Base-by-base conservation (phyloP, 2,329 filamentous ascomycete genomes). In the Cordyceps tenuipes region DNA sequence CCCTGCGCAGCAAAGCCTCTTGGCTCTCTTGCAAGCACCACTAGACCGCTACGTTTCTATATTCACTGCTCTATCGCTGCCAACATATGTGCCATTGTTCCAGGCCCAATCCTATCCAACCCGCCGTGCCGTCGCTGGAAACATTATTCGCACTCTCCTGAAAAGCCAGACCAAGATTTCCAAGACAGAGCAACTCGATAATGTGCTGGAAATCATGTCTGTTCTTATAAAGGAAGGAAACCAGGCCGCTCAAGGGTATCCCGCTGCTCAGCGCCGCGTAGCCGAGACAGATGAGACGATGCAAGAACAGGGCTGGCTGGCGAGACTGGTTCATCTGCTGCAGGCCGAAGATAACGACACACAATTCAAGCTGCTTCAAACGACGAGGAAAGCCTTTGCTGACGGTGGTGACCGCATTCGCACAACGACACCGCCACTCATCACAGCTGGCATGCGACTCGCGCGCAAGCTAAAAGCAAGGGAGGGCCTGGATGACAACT, bases 271-370 rank as follows among this genome's bases (percentile, higher is more conserved):
- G 69, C 82, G 90, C 64, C 86, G 91, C 63, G 83, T 77, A 0
- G 72, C 82, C 51, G 95, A 99, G 77, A 97, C 94, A 0, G 94
- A 99, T 63, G 95, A 99, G 76, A 97, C 93, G 0, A 86, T 97
- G 68, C 93, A 99, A 74, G 94, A 99, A 75, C 94, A 99, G 78
- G 94, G 94, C 56, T 97, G 91, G 91, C 80, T 99, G 58, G 94
- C 94, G 41, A 84, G 94, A 66, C 87, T 99, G 69, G 86, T 97
- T 19, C 94, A 99, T 75, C 79, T 97, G 60, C 84, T 99, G 57
- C 81, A 90, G 61, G 89, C 85, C 49, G 80, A 90, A 41, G 84
- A 95, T 70, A 97, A 97, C 68, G 91, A 96, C 67, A 95, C 88
- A 0, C 94, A 99, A 71, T 94, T 96, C 76, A 91, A 91, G 76